Evolutionary conservation across 1,284 basidiomycete species (phyloP).

Genomic region (Austroboletus novae-zelandiae): DNA sequence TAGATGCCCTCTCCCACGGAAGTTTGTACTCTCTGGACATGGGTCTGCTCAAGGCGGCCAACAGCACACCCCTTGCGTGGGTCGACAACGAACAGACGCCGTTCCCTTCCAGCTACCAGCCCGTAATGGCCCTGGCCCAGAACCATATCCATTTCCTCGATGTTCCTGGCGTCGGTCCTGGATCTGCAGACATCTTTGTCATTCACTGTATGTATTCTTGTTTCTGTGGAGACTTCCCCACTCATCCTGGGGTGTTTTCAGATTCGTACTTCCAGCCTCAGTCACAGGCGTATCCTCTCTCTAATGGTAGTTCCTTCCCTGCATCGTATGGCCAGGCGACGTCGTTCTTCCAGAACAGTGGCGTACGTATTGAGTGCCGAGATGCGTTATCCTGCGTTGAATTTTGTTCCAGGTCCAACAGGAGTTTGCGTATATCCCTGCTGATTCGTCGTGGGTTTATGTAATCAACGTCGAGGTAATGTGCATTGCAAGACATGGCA

Average conservation of each 20-base stretch:
- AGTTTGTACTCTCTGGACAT: constrained; percentile 70
- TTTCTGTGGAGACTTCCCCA: background rate
- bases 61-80: constrained; percentile 59
- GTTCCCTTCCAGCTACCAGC: constrained; percentile 57
- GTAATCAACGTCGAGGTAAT: constrained; percentile 72
- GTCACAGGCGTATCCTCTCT: constrained; percentile 59
- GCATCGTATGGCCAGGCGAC: constrained; percentile 70
- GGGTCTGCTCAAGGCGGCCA: constrained; percentile 57
- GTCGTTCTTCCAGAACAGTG: constrained; percentile 66
- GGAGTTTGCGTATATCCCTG: constrained; percentile 82
- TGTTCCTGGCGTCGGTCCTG: constrained; percentile 62
- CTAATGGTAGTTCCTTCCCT: constrained; percentile 63
- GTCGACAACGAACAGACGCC: constrained; percentile 50
- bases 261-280: constrained; percentile 79
- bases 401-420: constrained; percentile 56
- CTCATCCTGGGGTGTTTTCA: constrained; percentile 28
- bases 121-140: constrained; percentile 75
- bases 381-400: background rate
- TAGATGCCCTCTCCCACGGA: constrained; percentile 62
- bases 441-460: constrained; percentile 77
- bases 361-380: constrained; percentile 36
- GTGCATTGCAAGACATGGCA: background rate
- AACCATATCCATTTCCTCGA: constrained; percentile 81
- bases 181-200: constrained; percentile 77
- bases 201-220: constrained; percentile 73